Evolutionary conservation across 805 yeast species (phyloP), one percentile per base, ranked within the genome.

Genomic region (Metschnikowia gelsemii): DNA sequence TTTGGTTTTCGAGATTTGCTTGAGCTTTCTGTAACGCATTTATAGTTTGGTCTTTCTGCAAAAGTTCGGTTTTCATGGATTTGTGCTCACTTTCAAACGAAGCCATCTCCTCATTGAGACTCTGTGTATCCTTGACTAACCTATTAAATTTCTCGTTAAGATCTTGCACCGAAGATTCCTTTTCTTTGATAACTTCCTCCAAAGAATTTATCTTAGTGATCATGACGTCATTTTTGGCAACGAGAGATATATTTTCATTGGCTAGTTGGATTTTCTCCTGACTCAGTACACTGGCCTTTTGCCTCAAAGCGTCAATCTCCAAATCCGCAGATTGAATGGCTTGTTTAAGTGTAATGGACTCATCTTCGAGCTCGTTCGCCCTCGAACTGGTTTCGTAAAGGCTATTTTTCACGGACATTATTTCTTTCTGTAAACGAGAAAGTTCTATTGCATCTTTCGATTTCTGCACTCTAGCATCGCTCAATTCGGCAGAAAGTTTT

Each of bases 131-230:
- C 19, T 45, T 42, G 34, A 49, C 36, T 38, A 49, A 30, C 4
- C 40, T 45, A 19, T 30, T 35, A 23, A 49, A 43, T 16, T 47
- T 53, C 13, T 45, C 35, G 29, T 54, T 52, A 5, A 59, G 46
- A 23, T 54, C 56, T n/a, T 38, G 46, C 24, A 50, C 47, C n/a
- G 52, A 49, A 2, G 46, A 48, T 17, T 53, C 59, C 30, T 56
- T 56, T 23, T 58, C 62, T 22, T 43, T 43, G 9, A 52, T 17
- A 22, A 50, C 40, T 12, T 32, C 23, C 38, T 57, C 57, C 4
- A 58, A 45, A 4, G 9, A 18, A 8, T 14, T 3, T 6, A 42
- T 29, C 25, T 40, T 32, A 24, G 27, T 34, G 3, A 12, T n/a
- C 36, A 38, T 26, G 3, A 11, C 9, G 14, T 25, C 27, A 7